phyloP scores from a whole-genome alignment of 1,284 basidiomycete species.

The Mycosarcoma maydis region DNA sequence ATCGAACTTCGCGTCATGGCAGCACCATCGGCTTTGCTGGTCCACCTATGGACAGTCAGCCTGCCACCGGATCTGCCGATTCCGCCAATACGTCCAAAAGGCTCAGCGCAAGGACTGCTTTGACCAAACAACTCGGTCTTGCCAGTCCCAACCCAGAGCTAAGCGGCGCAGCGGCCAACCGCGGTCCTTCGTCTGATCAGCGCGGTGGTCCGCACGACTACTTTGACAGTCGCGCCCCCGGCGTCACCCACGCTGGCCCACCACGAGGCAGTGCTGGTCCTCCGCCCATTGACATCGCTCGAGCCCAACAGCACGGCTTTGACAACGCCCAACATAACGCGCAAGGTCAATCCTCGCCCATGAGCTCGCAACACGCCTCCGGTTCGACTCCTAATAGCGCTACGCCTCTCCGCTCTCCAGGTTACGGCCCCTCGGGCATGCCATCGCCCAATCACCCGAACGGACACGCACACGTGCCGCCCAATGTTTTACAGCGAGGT shows the following conservation, averaged over 20 bases:
- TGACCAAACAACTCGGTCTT: conserved; percentile 55
- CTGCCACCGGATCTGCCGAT: conserved; percentile 2
- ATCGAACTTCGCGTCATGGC: conserved; percentile 47
- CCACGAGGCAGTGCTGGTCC: conserved; percentile 17
- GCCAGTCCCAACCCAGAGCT: conserved; percentile 22
- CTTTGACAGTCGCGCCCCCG: conserved; percentile 25
- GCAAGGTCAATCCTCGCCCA: conserved; percentile 14
- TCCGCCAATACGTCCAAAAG: conserved; percentile 7
- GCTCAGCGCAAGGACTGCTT: conserved; percentile 41
- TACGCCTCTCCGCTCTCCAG: conserved; percentile 38
- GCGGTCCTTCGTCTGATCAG: conserved; percentile 12
- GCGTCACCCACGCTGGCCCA: conserved; percentile 12
- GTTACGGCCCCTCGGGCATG: conserved; percentile 17
- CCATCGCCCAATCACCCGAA: conserved; percentile 20
- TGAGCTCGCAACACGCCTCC: conserved; percentile 10
- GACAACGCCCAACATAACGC: not conserved
- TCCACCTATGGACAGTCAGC: not conserved
- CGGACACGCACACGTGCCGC: conserved; percentile 12
- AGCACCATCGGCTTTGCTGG: conserved; percentile 51
- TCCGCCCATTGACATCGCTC: conserved; percentile 32
- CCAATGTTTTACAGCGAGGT: conserved; percentile 40
- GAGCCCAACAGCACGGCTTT: conserved; percentile 31
- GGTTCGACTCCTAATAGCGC: conserved; percentile 29
- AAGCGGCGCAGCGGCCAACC: not conserved
- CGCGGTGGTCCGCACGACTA: conserved; percentile 16